Evolutionary conservation across 1,139 yeast genomes (phyloP).

Genomic region (Lipomyces yarrowii): DNA sequence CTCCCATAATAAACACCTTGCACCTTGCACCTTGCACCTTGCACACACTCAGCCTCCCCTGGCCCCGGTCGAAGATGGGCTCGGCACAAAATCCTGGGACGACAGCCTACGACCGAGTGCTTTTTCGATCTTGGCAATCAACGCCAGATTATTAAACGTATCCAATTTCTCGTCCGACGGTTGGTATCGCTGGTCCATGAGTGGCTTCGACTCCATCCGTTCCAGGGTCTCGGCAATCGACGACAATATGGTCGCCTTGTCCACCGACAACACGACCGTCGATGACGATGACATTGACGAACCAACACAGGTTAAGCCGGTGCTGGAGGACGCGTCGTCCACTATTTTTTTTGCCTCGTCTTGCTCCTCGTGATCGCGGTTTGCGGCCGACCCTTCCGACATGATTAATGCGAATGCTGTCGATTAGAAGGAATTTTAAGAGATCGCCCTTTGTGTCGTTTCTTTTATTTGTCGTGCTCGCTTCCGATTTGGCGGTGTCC

Average conservation of each 20-base stretch:
- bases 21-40: too few species aligned
- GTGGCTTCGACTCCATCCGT: conserved; percentile 12
- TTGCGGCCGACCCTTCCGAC: background rate
- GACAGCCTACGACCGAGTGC: conserved; percentile 11
- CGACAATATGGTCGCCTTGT: background rate
- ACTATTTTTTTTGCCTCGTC: background rate
- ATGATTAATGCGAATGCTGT: too few species aligned
- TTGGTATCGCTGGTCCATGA: conserved; percentile 16
- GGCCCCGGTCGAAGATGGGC: background rate
- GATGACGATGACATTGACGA: background rate
- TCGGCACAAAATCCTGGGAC: conserved; percentile 6
- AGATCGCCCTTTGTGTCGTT: too few species aligned
- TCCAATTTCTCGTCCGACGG: conserved; percentile 15
- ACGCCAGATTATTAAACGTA: conserved; percentile 12
- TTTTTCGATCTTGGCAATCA: conserved; percentile 7
- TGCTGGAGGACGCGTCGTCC: background rate
- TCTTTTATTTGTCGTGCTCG: too few species aligned
- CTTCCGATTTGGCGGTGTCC: too few species aligned
- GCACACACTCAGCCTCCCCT: too few species aligned
- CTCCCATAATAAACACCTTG: too few species aligned
- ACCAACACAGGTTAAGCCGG: background rate
- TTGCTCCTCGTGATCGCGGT: background rate
- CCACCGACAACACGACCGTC: background rate
- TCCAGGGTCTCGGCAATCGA: conserved; percentile 9
- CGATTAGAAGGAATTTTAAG: too few species aligned